phyloP scores from a whole-genome alignment of 2,329 filamentous ascomycete genomes.

The Lomentospora prolificans region DNA sequence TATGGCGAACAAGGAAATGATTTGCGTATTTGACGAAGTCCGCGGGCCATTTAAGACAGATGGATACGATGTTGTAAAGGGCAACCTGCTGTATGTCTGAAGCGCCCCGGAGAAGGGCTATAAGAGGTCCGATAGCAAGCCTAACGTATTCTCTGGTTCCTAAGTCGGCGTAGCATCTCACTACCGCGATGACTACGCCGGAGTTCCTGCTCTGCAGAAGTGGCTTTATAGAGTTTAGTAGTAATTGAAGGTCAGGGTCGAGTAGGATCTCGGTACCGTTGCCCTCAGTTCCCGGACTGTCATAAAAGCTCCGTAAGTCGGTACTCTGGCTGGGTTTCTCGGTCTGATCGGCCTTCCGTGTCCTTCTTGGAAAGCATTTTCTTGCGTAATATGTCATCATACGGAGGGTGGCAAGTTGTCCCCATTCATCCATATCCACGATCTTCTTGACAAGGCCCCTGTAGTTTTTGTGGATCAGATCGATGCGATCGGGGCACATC shows the following conservation, averaged over 20 bases:
- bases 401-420: slow-evolving; percentile 72
- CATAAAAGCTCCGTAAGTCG: slow-evolving; percentile 65
- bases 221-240: slow-evolving; percentile 72
- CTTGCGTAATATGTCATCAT: slow-evolving; percentile 79
- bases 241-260: slow-evolving; percentile 72
- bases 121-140: slow-evolving; percentile 68
- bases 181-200: slow-evolving; percentile 81
- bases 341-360: slow-evolving; percentile 32
- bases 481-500: slow-evolving; percentile 76
- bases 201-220: slow-evolving; percentile 88
- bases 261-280: slow-evolving; percentile 46
- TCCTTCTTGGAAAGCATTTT: slow-evolving; percentile 72
- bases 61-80: slow-evolving; percentile 90
- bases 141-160: slow-evolving; percentile 70
- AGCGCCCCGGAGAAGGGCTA: slow-evolving; percentile 75
- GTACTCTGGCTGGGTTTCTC: slow-evolving; percentile 20
- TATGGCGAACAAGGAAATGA: slow-evolving; percentile 78
- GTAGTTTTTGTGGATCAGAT: slow-evolving; percentile 87
- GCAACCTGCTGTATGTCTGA: slow-evolving; percentile 84
- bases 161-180: slow-evolving; percentile 74
- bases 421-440: slow-evolving; percentile 99
- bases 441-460: slow-evolving; percentile 75
- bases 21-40: slow-evolving; percentile 82
- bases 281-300: slow-evolving; percentile 38
- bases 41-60: slow-evolving; percentile 65